Conservation (phyloP, 805 yeast genomes). For the Hanseniaspora meyeri region DNA sequence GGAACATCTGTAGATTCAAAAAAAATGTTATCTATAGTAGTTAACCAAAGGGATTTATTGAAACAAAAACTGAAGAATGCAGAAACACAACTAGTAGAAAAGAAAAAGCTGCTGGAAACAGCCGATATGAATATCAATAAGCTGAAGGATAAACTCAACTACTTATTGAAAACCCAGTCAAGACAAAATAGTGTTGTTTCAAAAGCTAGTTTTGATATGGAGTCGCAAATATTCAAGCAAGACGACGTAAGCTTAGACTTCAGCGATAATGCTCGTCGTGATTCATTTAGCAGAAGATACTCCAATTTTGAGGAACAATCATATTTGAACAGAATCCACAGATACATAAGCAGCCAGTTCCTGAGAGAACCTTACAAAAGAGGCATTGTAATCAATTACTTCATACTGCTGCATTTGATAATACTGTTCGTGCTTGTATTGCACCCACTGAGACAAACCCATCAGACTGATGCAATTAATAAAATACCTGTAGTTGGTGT, state of each 20-base stretch:
- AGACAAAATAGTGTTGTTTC: neutral
- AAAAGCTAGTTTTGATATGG: conserved; percentile 1
- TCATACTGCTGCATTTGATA: neutral
- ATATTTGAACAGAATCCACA: neutral
- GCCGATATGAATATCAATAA: neutral
- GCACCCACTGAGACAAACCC: neutral
- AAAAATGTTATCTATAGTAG: conserved; percentile 2
- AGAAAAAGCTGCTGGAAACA: neutral
- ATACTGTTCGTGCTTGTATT: neutral
- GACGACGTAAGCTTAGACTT: neutral
- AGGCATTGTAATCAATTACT: conserved; percentile 3
- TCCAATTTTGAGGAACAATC: neutral
- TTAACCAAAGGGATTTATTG: conserved; percentile 9
- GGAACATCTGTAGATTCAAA: neutral
- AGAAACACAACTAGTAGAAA: neutral
- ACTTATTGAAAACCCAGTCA: neutral
- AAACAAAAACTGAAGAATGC: conserved; percentile 3
- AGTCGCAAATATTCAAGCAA: neutral
- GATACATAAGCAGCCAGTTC: neutral
- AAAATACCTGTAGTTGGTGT: neutral
- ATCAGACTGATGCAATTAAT: neutral
- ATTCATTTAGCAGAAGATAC: conserved; percentile 5
- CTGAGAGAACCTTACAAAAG: neutral
- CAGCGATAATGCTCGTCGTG: neutral
- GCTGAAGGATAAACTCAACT: neutral